Percentiles rank a stretch among this genome's conserved stretches.
phyloP scores from a whole-genome alignment of 805 yeast species.

The Sungouiella thailandica region DNA sequence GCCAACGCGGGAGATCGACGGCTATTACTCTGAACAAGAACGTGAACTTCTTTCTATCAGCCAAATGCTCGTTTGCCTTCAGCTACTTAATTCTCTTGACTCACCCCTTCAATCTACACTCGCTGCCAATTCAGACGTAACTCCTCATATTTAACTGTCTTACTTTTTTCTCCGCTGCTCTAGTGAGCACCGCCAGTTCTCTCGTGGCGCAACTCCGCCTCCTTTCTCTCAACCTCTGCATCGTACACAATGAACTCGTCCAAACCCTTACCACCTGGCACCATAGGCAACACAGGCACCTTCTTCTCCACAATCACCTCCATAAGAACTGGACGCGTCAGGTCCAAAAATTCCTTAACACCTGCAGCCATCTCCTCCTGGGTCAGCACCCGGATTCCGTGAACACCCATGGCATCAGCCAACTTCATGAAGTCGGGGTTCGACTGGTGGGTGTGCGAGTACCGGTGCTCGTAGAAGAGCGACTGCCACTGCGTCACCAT shows the following conservation, averaged over 20 bases:
- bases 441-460: constrained; percentile 94
- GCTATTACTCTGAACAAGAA: too few species aligned
- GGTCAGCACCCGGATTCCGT: constrained; percentile 67
- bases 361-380: constrained; percentile 55
- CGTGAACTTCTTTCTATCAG: too few species aligned
- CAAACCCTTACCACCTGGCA: constrained; percentile 91
- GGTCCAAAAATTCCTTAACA: constrained; percentile 61
- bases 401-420: constrained; percentile 91
- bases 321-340: constrained; percentile 78
- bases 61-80: too few species aligned
- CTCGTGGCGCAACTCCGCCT: constrained; percentile 59
- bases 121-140: too few species aligned
- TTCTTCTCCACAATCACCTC: constrained; percentile 89
- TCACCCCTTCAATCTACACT: too few species aligned
- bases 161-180: too few species aligned
- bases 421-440: constrained; percentile 92
- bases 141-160: too few species aligned
- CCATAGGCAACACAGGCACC: constrained; percentile 98
- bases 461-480: constrained; percentile 92
- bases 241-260: constrained; percentile 90
- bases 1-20: too few species aligned
- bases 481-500: constrained; percentile 99
- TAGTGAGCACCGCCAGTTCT: constrained; percentile 72
- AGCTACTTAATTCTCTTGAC: too few species aligned
- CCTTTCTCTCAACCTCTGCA: constrained; percentile 70